Evolutionary conservation across 257 asterid species (phyloP).

Genomic region (Forsythia suspensa): DNA sequence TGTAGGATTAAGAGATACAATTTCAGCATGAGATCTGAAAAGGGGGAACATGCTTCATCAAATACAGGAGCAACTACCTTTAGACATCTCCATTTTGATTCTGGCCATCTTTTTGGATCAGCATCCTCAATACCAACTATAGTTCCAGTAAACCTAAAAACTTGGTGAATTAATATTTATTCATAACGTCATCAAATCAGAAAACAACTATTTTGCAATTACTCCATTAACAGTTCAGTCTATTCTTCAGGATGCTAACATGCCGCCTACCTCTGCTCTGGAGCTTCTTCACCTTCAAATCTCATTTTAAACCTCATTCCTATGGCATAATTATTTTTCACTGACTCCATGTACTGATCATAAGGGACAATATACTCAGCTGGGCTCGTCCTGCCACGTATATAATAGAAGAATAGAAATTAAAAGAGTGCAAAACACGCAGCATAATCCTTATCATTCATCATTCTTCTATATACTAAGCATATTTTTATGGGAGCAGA

Average conservation of each 20-base stretch:
- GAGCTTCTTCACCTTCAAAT: conserved; percentile 99
- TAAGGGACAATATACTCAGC: conserved; percentile 83
- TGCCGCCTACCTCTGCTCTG: conserved; percentile 80
- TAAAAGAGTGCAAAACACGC: conserved; percentile 10
- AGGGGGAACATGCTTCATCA: neutral
- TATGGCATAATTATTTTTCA: conserved; percentile 69
- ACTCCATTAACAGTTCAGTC: conserved; percentile 6
- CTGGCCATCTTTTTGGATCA: conserved; percentile 73
- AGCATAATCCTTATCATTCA: neutral
- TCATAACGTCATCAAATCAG: neutral
- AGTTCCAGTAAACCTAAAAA: conserved; percentile 82
- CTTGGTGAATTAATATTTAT: neutral
- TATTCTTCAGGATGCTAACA: conserved; percentile 14
- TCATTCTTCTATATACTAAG: conserved; percentile 1
- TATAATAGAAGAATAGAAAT: neutral
- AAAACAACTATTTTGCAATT: neutral
- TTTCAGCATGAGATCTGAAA: conserved; percentile 5
- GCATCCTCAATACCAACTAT: conserved; percentile 84
- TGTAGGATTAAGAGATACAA: conserved; percentile 8
- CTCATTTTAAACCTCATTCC: conserved; percentile 99
- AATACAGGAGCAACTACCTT: conserved; percentile 48
- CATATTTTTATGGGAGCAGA: neutral
- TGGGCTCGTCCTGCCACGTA: conserved; percentile 74
- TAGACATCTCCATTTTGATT: conserved; percentile 94
- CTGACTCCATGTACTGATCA: conserved; percentile 80